phyloP scores from a whole-genome alignment of 2,329 filamentous ascomycete genomes.

The Trichoderma breve region DNA sequence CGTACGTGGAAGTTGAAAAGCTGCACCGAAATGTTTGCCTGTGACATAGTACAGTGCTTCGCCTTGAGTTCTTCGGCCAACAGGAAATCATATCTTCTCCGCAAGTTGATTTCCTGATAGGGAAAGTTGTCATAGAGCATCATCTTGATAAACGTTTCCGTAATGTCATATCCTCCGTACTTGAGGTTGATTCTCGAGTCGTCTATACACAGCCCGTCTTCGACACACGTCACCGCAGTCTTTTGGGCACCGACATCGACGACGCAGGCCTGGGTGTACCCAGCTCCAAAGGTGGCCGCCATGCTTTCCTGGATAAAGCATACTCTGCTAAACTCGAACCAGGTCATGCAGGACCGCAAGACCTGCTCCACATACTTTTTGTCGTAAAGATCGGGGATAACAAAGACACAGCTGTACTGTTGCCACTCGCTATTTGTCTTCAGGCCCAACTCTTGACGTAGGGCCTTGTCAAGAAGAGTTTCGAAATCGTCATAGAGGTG shows the following conservation, averaged over 20 bases:
- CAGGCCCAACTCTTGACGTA: constrained; percentile 80
- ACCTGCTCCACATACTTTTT: constrained; percentile 85
- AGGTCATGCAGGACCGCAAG: constrained; percentile 79
- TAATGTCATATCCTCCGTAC: constrained; percentile 88
- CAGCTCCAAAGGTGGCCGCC: constrained; percentile 90
- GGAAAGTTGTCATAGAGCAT: constrained; percentile 96
- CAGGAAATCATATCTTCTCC: constrained; percentile 85
- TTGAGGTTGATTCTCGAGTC: constrained; percentile 95
- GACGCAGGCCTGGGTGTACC: constrained; percentile 90
- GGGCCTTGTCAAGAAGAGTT: constrained; percentile 79
- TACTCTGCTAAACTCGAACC: constrained; percentile 84
- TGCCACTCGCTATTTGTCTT: constrained; percentile 76
- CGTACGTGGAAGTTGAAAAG: constrained; percentile 87
- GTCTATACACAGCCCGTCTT: constrained; percentile 91
- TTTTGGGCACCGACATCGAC: constrained; percentile 97
- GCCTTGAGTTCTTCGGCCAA: constrained; percentile 94
- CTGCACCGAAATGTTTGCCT: constrained; percentile 85
- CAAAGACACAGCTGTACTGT: constrained; percentile 93
- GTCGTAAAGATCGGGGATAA: constrained; percentile 96
- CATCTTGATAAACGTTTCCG: constrained; percentile 95
- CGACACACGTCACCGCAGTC: constrained; percentile 94
- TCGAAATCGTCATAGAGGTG: constrained; percentile 85
- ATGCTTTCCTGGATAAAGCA: constrained; percentile 97
- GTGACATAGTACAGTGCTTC: constrained; percentile 87
- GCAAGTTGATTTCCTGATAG: constrained; percentile 90